Evolutionary conservation across 768 basidiomycete genomes (phyloP).

Genomic region (Phaeotremella skinneri): DNA sequence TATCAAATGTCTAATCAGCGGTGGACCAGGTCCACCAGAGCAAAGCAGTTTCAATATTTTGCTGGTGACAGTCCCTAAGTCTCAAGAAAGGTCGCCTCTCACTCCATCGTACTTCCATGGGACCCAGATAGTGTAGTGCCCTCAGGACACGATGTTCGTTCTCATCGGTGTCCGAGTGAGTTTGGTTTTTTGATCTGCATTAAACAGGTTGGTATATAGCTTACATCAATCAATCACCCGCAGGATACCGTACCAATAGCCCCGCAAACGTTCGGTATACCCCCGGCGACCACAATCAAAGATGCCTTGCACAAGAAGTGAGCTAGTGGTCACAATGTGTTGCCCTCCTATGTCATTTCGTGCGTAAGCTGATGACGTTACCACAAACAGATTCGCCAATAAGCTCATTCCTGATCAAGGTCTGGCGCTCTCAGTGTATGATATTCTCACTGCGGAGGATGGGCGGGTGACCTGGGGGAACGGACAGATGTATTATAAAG

Average conservation of each 20-base stretch:
- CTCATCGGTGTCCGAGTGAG: constrained; percentile 45
- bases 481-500: constrained; percentile 90
- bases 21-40: constrained; percentile 1
- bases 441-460: constrained; percentile 79
- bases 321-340: constrained; percentile 2
- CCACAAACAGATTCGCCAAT: constrained; percentile 66
- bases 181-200: background rate
- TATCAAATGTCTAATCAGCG: no score
- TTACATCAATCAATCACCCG: background rate
- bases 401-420: constrained; percentile 77
- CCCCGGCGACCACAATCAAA: constrained; percentile 73
- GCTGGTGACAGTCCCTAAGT: background rate
- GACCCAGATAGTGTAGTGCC: background rate
- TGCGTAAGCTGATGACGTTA: background rate
- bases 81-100: background rate
- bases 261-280: constrained; percentile 76
- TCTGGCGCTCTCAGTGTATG: constrained; percentile 84
- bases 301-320: constrained; percentile 84
- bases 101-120: background rate
- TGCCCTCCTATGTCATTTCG: background rate
- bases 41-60: background rate
- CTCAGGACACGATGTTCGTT: constrained; percentile 42
- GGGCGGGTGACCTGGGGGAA: constrained; percentile 94
- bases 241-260: constrained; percentile 91
- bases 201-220: background rate